Conservation (phyloP, 2,329 filamentous ascomycete genomes). For the Fusarium beomiforme region DNA sequence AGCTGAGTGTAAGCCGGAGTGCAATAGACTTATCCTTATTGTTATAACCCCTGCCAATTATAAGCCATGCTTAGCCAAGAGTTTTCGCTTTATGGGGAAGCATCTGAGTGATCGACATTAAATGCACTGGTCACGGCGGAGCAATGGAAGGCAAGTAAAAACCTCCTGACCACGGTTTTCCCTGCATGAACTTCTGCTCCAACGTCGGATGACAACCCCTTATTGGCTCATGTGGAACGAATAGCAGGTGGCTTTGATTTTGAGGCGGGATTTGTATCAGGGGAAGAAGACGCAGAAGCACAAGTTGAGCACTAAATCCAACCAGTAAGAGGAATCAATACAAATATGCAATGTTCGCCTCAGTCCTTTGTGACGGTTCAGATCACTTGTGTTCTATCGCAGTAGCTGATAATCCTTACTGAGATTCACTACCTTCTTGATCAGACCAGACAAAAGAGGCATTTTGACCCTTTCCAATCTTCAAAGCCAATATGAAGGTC, state of each 20-base stretch:
- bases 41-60: neutral
- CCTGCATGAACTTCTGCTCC: neutral
- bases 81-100: neutral
- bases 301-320: neutral
- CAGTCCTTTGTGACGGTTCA: rapidly evolving
- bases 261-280: neutral
- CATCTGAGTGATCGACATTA: neutral
- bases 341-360: slow-evolving; percentile 3
- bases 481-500: neutral
- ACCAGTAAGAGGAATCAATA: neutral
- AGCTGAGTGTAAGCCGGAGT: neutral
- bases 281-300: neutral
- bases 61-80: rapidly evolving
- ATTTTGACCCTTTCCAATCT: neutral
- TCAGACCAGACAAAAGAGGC: neutral
- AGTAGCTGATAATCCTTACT: neutral
- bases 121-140: neutral
- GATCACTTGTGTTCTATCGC: neutral
- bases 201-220: neutral
- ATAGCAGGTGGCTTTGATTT: neutral
- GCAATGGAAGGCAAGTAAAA: neutral
- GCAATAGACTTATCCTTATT: too few relatives aligned
- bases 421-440: neutral
- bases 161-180: neutral
- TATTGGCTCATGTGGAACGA: slow-evolving; percentile 2